These are phyloP conservation scores for Macrolepiota dolichaula DNA, from an alignment of 768 basidiomycete species.

Conservation along the genomic window DNA sequence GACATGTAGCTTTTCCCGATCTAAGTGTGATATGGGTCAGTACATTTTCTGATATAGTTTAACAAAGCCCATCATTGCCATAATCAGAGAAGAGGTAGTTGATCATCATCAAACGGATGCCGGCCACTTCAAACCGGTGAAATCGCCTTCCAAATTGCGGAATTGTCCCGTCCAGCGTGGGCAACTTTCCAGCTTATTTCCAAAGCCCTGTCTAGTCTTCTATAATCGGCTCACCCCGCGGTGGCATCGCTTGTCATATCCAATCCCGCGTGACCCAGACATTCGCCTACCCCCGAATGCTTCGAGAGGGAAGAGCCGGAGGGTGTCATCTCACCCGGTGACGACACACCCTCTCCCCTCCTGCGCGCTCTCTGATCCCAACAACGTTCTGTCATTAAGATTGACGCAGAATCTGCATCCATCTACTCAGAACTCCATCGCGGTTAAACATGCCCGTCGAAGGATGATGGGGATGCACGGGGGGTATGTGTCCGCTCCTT, in stretches of 20 bases:
- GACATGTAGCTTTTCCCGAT: slow-evolving; percentile 56
- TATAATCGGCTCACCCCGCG: neutral
- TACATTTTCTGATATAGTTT: slow-evolving; percentile 6
- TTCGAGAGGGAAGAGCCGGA: neutral
- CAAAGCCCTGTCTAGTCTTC: neutral
- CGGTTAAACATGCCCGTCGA: neutral
- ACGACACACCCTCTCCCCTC: neutral
- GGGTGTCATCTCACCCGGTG: neutral
- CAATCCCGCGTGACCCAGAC: neutral
- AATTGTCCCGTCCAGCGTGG: neutral
- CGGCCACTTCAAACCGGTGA: neutral
- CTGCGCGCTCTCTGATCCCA: neutral
- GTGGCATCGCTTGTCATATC: neutral
- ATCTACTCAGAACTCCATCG: neutral
- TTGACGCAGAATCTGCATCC: neutral
- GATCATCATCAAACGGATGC: slow-evolving; percentile 4
- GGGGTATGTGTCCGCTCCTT: neutral
- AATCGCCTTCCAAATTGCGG: neutral
- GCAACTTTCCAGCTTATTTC: neutral
- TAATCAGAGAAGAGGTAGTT: neutral
- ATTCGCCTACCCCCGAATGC: neutral
- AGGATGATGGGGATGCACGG: neutral
- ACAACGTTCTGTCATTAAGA: neutral
- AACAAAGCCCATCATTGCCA: neutral
- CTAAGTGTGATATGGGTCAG: slow-evolving; percentile 25